Base-by-base conservation (phyloP, 805 yeast genomes). In the Wickerhamia fluorescens region DNA sequence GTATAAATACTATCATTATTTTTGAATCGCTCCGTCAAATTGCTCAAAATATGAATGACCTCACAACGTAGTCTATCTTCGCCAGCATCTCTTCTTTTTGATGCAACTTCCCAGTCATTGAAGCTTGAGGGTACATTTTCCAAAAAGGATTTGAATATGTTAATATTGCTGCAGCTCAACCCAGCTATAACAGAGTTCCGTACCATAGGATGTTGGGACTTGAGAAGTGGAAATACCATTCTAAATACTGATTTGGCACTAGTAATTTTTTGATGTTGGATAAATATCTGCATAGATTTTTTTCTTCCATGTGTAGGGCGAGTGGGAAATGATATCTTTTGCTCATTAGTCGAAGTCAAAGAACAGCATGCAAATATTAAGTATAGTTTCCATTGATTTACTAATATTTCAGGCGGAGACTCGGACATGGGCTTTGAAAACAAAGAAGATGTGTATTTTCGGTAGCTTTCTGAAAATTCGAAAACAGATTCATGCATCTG, bases 291-390 rank as follows among this genome's bases (percentile, higher is more conserved):
- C 42, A 81, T 77, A 1, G 89, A 78, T 43, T 72, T 78, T 44
- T 85, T 87, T 34, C 92, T 63, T 0, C 79, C 76, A 43, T 83
- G 94, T 5, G 73, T 63, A 26, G 71, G 68, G 7, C 61, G 62
- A 7, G 57, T 44, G 0, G 75, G 74, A 20, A 71, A 61, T 14
- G 70, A 60, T 4, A 86, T 55, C 41, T 82, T 75, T 47, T 87
- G 96, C 34, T 87, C 95, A 36, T 74, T 82, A 0, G 96, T 87
- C 0, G 94, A 74, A 0, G 98, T 92, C 38, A 92, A 56, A 0
- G 96, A 85, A 12, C 89, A 76, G 46, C 97, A 89, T 0, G 95
- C 96, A 33, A 87, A 92, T 25, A 89, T 81, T 44, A 92, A 58
- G 47, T 80, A 92, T 3, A 88, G 63, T 53, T 83, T 82, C 95